These are phyloP conservation scores for Candida dajiaensis DNA, from an alignment of 805 yeast genomes.

Conservation along the genomic window DNA sequence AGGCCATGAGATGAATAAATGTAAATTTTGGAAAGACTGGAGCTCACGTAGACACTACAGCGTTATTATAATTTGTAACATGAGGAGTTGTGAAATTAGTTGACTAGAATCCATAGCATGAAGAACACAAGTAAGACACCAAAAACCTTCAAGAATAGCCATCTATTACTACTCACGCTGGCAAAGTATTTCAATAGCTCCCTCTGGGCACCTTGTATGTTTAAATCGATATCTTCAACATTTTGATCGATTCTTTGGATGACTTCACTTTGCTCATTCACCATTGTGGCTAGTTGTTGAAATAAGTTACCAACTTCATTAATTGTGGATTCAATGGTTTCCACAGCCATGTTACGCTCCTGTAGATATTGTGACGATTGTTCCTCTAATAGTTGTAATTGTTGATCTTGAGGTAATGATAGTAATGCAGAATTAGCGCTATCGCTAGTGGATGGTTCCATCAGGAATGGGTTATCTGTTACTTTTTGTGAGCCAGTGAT, in stretches of 20 bases:
- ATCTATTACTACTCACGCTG: constrained; percentile 80
- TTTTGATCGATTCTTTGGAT: constrained; percentile 93
- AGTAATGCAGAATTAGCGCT: constrained; percentile 31
- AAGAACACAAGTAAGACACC: constrained; percentile 78
- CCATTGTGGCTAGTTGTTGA: constrained; percentile 95
- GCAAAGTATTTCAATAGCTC: constrained; percentile 88
- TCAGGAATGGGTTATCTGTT: constrained; percentile 33
- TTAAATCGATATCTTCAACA: constrained; percentile 87
- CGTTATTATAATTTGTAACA: not conserved
- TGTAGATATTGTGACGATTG: constrained; percentile 70
- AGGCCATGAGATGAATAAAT: not conserved
- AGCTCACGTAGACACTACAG: not conserved
- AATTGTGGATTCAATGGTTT: constrained; percentile 93
- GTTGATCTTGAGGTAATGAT: constrained; percentile 83
- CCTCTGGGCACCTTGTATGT: constrained; percentile 90
- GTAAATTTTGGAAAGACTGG: not conserved
- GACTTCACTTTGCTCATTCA: constrained; percentile 93
- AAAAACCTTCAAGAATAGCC: constrained; percentile 86
- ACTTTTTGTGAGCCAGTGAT: not conserved
- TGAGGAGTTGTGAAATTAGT: constrained; percentile 27
- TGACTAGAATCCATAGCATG: constrained; percentile 72
- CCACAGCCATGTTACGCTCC: constrained; percentile 85
- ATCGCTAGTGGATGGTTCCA: constrained; percentile 12
- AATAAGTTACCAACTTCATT: constrained; percentile 94
- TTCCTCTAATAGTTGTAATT: constrained; percentile 76